Conservation (phyloP, 352 stramenopile species). For the Blastocystis sp. region DNA sequence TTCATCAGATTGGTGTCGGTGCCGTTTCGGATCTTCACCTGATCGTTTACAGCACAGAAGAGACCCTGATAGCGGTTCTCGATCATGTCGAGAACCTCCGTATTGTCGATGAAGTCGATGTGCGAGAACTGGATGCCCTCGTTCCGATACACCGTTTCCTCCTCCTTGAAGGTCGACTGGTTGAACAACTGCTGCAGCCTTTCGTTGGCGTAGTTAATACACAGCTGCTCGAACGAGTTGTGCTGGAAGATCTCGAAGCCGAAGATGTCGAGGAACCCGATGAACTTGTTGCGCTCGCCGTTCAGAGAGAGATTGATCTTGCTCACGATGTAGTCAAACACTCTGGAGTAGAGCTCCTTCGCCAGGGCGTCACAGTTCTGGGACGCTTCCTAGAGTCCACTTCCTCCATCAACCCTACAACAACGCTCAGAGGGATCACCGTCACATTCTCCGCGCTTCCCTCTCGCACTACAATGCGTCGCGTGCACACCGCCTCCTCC, state of each 20-base stretch:
- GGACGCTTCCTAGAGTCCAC: conserved; percentile 60
- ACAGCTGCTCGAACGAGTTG: conserved; percentile 83
- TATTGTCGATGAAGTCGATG: conserved; percentile 75
- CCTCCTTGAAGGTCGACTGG: conserved; percentile 72
- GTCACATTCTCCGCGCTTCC: conserved; percentile 73
- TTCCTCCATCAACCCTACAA: not conserved
- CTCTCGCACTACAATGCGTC: conserved; percentile 80
- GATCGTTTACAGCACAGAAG: conserved; percentile 28
- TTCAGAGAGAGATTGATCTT: conserved; percentile 58
- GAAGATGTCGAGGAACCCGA: conserved; percentile 84
- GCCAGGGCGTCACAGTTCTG: conserved; percentile 82
- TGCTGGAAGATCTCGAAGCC: conserved; percentile 83
- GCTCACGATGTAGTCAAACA: conserved; percentile 86
- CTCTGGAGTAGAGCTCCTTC: conserved; percentile 81
- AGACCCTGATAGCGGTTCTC: conserved; percentile 37
- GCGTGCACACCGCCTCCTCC: conserved; percentile 76
- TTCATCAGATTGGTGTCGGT: conserved; percentile 37
- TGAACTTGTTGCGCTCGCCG: conserved; percentile 62
- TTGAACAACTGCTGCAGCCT: conserved; percentile 77
- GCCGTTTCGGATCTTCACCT: conserved; percentile 25
- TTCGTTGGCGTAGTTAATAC: conserved; percentile 78
- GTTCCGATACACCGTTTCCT: conserved; percentile 71
- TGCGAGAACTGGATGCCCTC: conserved; percentile 67
- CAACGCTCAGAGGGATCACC: conserved; percentile 31
- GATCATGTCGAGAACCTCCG: conserved; percentile 59